phyloP scores from a whole-genome alignment of 129 eudicot genomes.

The Erigeron canadensis region DNA sequence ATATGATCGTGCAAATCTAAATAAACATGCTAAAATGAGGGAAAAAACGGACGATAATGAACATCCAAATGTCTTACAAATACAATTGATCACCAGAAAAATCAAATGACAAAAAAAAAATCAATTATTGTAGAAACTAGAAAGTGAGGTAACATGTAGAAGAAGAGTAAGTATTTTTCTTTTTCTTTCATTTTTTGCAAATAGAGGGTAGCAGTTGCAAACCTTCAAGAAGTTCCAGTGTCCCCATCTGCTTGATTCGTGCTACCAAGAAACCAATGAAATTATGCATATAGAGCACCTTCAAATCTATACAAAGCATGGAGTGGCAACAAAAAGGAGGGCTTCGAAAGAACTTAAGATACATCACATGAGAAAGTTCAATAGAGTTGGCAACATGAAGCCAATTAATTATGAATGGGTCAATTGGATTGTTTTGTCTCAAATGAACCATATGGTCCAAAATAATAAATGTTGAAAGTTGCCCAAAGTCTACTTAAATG shows the following conservation, averaged over 20 bases:
- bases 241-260: background rate
- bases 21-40: background rate
- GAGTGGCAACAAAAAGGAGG: background rate
- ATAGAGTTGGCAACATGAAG: background rate
- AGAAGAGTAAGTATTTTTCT: background rate
- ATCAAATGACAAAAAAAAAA: background rate
- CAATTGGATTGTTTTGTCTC: background rate
- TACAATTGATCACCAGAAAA: background rate
- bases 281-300: background rate
- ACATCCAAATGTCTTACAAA: background rate
- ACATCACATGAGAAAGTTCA: background rate
- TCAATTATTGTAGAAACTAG: background rate
- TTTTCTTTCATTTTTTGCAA: too few relatives aligned
- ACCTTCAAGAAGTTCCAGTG: constrained; percentile 11
- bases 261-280: background rate
- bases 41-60: background rate
- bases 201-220: background rate
- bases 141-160: background rate
- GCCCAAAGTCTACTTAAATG: background rate
- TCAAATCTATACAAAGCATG: background rate
- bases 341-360: background rate
- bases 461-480: background rate
- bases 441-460: background rate
- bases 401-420: background rate
- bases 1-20: background rate